phyloP scores from a whole-genome alignment of 2,329 filamentous ascomycete species.

The Mycosphaerella arachidis region DNA sequence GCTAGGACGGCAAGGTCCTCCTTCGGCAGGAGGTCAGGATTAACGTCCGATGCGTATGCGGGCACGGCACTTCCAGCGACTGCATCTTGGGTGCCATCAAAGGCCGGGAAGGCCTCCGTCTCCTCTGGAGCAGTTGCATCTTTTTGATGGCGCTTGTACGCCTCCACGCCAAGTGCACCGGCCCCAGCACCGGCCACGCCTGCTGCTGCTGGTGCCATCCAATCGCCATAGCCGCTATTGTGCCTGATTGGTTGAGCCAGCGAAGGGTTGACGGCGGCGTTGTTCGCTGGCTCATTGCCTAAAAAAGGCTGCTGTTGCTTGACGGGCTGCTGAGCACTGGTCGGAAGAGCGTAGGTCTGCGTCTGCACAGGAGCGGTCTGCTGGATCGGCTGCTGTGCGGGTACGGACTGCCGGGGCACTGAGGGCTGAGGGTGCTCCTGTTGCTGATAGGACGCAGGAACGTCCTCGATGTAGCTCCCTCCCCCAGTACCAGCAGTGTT shows the following conservation, averaged over 20 bases:
- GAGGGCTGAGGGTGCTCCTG: slow-evolving; percentile 20
- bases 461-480: slow-evolving; percentile 3
- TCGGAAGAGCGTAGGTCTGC: slow-evolving; percentile 25
- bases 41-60: neutral
- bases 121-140: slow-evolving; percentile 6
- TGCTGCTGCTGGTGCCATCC: slow-evolving; percentile 50
- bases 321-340: slow-evolving; percentile 16
- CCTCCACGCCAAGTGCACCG: slow-evolving; percentile 29
- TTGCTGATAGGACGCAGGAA: slow-evolving; percentile 22
- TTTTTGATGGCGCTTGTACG: slow-evolving; percentile 22
- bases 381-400: slow-evolving; percentile 4
- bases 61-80: neutral
- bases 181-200: slow-evolving; percentile 41
- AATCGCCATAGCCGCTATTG: slow-evolving; percentile 45
- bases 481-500: neutral
- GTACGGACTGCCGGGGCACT: slow-evolving; percentile 17
- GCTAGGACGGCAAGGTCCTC: neutral
- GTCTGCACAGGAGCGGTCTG: slow-evolving; percentile 16
- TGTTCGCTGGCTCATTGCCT: slow-evolving; percentile 20
- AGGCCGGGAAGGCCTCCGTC: neutral
- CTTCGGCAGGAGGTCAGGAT: neutral
- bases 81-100: neutral
- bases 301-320: slow-evolving; percentile 27
- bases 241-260: slow-evolving; percentile 23
- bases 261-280: slow-evolving; percentile 8